Conservation (phyloP, 2,329 filamentous ascomycete genomes). For the Madurella fahalii region DNA sequence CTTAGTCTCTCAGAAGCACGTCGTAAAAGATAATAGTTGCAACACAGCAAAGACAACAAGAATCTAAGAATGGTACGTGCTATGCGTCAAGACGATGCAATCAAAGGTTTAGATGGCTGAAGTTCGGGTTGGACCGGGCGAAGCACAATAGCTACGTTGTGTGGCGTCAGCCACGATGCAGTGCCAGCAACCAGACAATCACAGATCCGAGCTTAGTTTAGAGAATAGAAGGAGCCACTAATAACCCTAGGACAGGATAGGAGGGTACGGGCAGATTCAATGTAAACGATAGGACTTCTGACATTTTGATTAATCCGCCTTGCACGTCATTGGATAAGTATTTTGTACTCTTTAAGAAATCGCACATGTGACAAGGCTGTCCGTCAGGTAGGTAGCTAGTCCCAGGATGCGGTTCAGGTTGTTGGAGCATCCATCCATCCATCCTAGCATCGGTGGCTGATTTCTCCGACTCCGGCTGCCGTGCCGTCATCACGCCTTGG, state of each 20-base stretch:
- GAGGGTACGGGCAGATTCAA: too few relatives aligned
- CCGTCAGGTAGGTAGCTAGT: too few relatives aligned
- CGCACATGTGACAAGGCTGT: too few relatives aligned
- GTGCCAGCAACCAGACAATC: background rate
- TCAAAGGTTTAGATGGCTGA: background rate
- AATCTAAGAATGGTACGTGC: background rate
- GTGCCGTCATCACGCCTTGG: background rate
- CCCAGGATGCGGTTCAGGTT: too few relatives aligned
- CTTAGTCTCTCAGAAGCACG: background rate
- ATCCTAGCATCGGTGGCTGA: slow-evolving; percentile 6
- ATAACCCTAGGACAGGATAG: too few relatives aligned
- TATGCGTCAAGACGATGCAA: background rate
- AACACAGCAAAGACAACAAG: background rate
- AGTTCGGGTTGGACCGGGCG: slow-evolving; percentile 10
- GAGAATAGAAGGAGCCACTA: too few relatives aligned
- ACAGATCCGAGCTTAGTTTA: background rate
- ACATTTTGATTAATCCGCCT: too few relatives aligned
- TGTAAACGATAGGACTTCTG: too few relatives aligned
- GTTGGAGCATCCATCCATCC: too few relatives aligned
- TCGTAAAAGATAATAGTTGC: background rate
- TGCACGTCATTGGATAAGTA: too few relatives aligned
- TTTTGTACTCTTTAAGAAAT: too few relatives aligned
- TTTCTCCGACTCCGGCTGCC: slow-evolving; percentile 15
- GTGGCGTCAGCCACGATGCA: background rate
- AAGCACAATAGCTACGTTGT: background rate